phyloP scores from a whole-genome alignment of 2,329 filamentous ascomycete species.

The Chrysoporthe deuterocubensis region DNA sequence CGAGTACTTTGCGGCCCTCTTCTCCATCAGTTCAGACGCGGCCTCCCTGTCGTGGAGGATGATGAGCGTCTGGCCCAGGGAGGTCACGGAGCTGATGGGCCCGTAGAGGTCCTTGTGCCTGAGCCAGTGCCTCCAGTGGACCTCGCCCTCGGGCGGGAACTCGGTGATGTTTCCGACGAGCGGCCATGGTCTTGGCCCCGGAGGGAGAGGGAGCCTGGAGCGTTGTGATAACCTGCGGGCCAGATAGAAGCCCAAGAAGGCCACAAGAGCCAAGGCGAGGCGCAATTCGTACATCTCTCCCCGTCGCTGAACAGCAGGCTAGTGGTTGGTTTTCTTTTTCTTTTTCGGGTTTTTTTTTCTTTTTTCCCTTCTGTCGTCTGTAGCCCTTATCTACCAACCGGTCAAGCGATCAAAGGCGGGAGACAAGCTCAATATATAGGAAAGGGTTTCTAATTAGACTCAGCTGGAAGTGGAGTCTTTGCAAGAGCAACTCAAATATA shows the following conservation, averaged over 20 bases:
- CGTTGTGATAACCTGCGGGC: background rate
- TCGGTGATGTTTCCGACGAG: slow-evolving; percentile 55
- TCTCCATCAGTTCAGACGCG: slow-evolving; percentile 14
- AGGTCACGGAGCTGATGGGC: slow-evolving; percentile 44
- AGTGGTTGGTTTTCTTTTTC: background rate
- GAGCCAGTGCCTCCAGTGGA: slow-evolving; percentile 46
- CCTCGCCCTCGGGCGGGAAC: slow-evolving; percentile 43
- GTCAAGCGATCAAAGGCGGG: too few species aligned
- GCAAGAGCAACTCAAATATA: too few species aligned
- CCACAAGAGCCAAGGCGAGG: background rate
- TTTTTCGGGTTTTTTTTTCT: background rate
- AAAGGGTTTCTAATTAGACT: too few species aligned
- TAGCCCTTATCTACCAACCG: too few species aligned
- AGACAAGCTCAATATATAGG: too few species aligned
- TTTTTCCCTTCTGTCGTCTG: background rate
- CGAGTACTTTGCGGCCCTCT: slow-evolving; percentile 8
- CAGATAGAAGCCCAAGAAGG: background rate
- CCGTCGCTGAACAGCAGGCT: too few species aligned
- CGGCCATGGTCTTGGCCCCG: slow-evolving; percentile 53
- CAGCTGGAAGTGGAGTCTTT: too few species aligned
- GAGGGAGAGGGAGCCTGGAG: slow-evolving; percentile 39
- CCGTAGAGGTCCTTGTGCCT: slow-evolving; percentile 46
- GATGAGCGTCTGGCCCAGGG: slow-evolving; percentile 45
- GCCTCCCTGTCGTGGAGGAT: slow-evolving; percentile 42
- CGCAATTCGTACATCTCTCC: background rate